A percentile compares a stretch with the other conserved stretches of the same genome.
These are phyloP conservation scores for Neurospora sp. DNA, from an alignment of 495 filamentous ascomycete genomes.

Conservation along the genomic window DNA sequence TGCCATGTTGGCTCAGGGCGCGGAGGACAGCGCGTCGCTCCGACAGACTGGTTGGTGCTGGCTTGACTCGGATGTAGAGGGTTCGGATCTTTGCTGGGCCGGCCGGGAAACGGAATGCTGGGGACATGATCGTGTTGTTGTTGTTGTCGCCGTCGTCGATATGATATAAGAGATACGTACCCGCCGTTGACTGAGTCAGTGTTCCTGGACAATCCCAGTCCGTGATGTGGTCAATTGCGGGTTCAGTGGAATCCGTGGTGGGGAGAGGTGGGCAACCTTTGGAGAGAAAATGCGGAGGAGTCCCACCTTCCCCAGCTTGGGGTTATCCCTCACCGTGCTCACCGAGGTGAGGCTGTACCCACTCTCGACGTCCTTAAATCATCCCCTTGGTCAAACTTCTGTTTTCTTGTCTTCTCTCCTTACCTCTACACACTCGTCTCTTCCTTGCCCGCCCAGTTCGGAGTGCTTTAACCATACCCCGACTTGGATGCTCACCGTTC, in stretches of 20 bases:
- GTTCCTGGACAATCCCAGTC: neutral
- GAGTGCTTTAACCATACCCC: neutral
- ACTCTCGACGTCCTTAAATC: neutral
- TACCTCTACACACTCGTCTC: neutral
- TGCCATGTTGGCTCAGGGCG: constrained; percentile 63
- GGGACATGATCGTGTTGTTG: neutral
- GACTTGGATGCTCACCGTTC: neutral
- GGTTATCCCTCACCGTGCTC: neutral
- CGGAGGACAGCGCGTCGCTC: constrained; percentile 65
- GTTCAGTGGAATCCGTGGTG: neutral
- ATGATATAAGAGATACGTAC: neutral
- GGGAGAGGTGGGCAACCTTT: neutral
- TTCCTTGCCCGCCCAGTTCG: neutral
- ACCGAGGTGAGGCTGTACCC: neutral
- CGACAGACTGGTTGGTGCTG: constrained; percentile 50
- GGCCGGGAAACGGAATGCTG: neutral
- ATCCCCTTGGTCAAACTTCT: neutral
- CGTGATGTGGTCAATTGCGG: neutral
- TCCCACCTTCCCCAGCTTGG: neutral
- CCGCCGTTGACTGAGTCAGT: neutral
- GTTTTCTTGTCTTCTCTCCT: neutral
- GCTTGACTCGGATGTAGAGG: constrained; percentile 56
- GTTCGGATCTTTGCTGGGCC: constrained; percentile 14
- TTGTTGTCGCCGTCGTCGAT: neutral
- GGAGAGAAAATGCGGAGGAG: neutral